Evolutionary conservation across 495 filamentous ascomycete species (phyloP).

Genomic region (Aspergillus incahuasiensis): DNA sequence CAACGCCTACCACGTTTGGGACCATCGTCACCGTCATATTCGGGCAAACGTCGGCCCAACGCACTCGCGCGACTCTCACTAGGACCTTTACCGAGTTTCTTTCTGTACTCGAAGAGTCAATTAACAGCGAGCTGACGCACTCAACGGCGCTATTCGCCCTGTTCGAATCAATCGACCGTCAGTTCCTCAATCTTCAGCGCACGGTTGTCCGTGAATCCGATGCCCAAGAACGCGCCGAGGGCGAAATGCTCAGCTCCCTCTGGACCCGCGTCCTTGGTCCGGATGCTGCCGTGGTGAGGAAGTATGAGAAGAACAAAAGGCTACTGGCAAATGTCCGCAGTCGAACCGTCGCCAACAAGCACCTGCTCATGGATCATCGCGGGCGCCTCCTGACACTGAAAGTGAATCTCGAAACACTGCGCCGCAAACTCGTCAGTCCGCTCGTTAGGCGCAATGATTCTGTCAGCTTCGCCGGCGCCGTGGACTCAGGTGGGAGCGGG

Average conservation of each 20-base stretch:
- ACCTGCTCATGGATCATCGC: constrained; percentile 77
- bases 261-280: constrained; percentile 81
- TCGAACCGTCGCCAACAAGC: constrained; percentile 81
- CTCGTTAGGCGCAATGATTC: constrained; percentile 65
- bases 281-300: constrained; percentile 64
- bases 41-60: constrained; percentile 72
- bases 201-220: constrained; percentile 80
- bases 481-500: constrained; percentile 34
- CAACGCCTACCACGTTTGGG: constrained; percentile 61
- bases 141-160: constrained; percentile 71
- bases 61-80: constrained; percentile 72
- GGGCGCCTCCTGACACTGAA: constrained; percentile 72
- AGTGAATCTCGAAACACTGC: constrained; percentile 70
- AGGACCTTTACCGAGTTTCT: constrained; percentile 86
- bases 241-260: constrained; percentile 73
- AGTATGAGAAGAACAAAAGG: constrained; percentile 82
- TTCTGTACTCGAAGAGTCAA: constrained; percentile 80
- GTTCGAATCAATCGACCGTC: constrained; percentile 81
- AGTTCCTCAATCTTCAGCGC: constrained; percentile 82
- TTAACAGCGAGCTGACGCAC: constrained; percentile 74
- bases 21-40: constrained; percentile 63
- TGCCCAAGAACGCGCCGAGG: constrained; percentile 70
- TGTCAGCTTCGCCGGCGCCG: constrained; percentile 35
- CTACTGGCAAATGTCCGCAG: constrained; percentile 70
- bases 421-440: constrained; percentile 74